Conservation (phyloP, 768 basidiomycete species). For the Termitomyces sp. region DNA sequence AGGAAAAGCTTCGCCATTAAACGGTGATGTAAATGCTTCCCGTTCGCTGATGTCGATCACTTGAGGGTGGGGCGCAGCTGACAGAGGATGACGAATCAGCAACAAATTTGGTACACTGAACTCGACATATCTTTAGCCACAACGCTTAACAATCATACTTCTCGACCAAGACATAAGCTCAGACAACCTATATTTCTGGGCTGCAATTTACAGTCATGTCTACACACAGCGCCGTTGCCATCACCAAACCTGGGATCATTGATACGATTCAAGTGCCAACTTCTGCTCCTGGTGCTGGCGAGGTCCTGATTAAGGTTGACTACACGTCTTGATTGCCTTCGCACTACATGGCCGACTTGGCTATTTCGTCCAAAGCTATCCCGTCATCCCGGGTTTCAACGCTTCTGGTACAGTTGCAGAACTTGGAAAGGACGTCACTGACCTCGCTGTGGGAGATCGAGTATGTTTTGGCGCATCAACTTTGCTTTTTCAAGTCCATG, state of each 20-base stretch:
- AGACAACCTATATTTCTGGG: background rate
- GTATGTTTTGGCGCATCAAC: conserved; percentile 21
- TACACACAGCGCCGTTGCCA: conserved; percentile 37
- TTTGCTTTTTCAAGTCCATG: background rate
- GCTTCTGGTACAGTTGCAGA: conserved; percentile 29
- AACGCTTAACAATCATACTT: background rate
- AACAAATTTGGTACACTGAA: background rate
- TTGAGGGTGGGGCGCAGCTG: background rate
- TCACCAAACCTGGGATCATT: conserved; percentile 26
- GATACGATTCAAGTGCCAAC: conserved; percentile 29
- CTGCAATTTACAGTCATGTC: conserved; percentile 16
- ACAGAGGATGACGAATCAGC: background rate
- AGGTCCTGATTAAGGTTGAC: conserved; percentile 31
- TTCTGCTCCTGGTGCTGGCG: conserved; percentile 20
- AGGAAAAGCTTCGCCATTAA: background rate
- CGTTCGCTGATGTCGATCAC: background rate
- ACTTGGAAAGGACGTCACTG: conserved; percentile 25
- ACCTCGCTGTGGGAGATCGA: conserved; percentile 28
- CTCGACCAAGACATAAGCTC: background rate
- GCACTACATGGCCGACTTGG: conserved; percentile 30
- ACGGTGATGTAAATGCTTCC: background rate
- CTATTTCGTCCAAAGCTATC: conserved; percentile 19
- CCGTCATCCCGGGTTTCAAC: conserved; percentile 29
- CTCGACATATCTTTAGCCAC: background rate
- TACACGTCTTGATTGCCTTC: conserved; percentile 31